These are phyloP conservation scores for Apium graveolens DNA, from an alignment of 129 eudicot genomes.

Conservation along the genomic window DNA sequence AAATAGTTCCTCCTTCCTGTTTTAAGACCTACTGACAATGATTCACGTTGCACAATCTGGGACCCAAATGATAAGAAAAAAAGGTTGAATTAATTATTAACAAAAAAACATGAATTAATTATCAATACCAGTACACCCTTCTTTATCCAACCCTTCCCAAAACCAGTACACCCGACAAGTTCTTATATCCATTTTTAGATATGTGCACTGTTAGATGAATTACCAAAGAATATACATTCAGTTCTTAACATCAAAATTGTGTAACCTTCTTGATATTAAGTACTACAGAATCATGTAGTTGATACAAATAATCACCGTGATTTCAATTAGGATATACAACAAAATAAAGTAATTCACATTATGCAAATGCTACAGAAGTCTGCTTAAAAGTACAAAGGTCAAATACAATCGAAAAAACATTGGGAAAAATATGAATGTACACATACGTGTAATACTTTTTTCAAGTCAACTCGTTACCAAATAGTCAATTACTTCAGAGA, in stretches of 20 bases:
- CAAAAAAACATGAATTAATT: no score
- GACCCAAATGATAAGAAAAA: neutral
- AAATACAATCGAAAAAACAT: no score
- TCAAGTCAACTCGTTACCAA: no score
- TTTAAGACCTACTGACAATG: no score
- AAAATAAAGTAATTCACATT: neutral
- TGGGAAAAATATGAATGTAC: no score
- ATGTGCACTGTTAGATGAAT: neutral
- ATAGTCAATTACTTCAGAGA: no score
- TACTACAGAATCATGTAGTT: neutral
- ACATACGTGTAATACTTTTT: no score
- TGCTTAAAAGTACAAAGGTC: no score
- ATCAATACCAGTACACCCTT: neutral
- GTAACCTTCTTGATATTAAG: neutral
- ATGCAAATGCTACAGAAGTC: no score
- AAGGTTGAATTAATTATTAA: neutral
- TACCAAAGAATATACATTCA: neutral
- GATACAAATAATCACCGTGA: neutral
- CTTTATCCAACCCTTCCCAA: no score
- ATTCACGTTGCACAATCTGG: neutral
- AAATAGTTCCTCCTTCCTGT: neutral
- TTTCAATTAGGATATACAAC: neutral
- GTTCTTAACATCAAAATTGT: neutral
- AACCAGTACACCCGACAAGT: neutral
- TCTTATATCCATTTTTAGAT: neutral